Evolutionary conservation across 371 early-diverging fungal species (phyloP), one percentile per base, ranked within the genome.

Genomic region (Phascolomyces articulosus): DNA sequence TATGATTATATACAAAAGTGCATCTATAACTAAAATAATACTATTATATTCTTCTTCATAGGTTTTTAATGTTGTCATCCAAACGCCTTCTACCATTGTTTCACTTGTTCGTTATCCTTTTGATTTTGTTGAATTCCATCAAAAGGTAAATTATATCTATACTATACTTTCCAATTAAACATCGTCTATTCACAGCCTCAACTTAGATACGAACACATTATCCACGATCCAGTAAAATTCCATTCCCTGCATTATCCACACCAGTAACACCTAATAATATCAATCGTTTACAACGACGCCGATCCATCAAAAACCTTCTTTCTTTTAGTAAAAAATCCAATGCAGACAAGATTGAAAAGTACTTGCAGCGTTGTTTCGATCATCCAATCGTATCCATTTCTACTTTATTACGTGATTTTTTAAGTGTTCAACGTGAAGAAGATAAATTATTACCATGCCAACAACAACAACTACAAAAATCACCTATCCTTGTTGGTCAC

Each of bases 61-160:
- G 87, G 86, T 85, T 2, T 87, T 85, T 60, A 80, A 78, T 48
- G 78, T 87, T 26, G 78, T 85, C n/a, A 78, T 85, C 48, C 85
- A 85, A 58, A 70, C 73, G n/a, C 64, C 74, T 13, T 57, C 75
- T 7, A 69, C 74, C 26, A 80, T 83, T 40, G 75, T 85, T 2
- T 75, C 83, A 16, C 73, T 88, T 2, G 75, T 82, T 38, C 80
- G 88, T 44, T 85, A 85, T 55, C 87, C 85, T 44, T 78, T 78
- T 41, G 88, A 88, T 65, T 85, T 88, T 72, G 38, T 83, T 18
- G 87, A 88, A 20, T 84, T 88, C 68, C 87, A 88, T 61, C 83
- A 85, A 64, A 84, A 84, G 82, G 86, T 82, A 71, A 29, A 18
- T 16, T 34, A n/a, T n/a, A n/a, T n/a, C n/a, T n/a, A n/a, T n/a